Evolutionary conservation across 306 rosid genomes (phyloP).

Genomic region (Malus fusca): DNA sequence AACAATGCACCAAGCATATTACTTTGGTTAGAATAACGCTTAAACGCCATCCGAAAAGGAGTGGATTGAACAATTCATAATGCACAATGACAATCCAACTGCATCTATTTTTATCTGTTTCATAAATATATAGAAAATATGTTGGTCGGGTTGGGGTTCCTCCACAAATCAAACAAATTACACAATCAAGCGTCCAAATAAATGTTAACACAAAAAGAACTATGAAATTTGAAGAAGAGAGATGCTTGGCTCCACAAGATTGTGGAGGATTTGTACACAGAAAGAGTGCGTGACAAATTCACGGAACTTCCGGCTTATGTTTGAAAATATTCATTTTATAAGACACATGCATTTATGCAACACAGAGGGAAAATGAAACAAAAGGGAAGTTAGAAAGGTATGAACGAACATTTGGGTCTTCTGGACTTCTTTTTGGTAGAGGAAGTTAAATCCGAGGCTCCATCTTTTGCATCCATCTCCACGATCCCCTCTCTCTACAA

Average conservation of each 20-base stretch:
- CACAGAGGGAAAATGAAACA: neutral
- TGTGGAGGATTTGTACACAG: too few relatives aligned
- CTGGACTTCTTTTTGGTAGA: conserved; percentile 13
- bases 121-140: neutral
- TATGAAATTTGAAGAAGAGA: neutral
- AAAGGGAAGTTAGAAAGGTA: neutral
- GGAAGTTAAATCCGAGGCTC: neutral
- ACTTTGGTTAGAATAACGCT: neutral
- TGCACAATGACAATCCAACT: neutral
- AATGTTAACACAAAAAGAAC: neutral
- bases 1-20: neutral
- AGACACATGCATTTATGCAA: neutral
- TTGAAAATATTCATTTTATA: neutral
- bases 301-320: too few relatives aligned
- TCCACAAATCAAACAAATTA: neutral
- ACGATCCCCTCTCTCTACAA: neutral
- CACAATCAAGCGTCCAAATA: neutral
- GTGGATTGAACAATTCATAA: neutral
- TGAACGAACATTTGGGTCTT: conserved; percentile 30
- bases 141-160: neutral
- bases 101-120: neutral
- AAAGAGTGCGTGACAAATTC: too few relatives aligned
- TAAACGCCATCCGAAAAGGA: neutral
- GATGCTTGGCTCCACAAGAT: too few relatives aligned
- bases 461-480: conserved; percentile 4